A percentile compares a stretch with the other conserved stretches of the same genome.
These are phyloP conservation scores for Pythium dissotocum DNA, from an alignment of 352 stramenopile species.

Conservation along the genomic window DNA sequence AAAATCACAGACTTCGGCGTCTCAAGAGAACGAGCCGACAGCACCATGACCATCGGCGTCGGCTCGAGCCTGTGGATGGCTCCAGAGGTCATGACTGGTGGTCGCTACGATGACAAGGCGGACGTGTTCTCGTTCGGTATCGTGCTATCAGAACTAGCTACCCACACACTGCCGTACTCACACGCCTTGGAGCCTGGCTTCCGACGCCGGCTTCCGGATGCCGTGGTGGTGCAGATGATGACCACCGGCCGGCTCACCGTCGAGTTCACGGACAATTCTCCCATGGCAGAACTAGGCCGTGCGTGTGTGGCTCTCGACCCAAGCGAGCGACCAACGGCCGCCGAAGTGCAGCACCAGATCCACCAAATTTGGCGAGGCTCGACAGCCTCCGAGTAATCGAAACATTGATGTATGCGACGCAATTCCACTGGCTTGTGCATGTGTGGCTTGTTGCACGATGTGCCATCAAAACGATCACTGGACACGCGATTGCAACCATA, in stretches of 20 bases:
- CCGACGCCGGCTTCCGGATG: slow-evolving; percentile 16
- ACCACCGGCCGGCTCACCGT: slow-evolving; percentile 11
- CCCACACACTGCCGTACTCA: slow-evolving; percentile 48
- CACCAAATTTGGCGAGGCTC: slow-evolving; percentile 10
- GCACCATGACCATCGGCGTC: slow-evolving; percentile 19
- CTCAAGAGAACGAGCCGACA: slow-evolving; percentile 14
- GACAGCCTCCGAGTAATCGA: not conserved
- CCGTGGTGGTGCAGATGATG: slow-evolving; percentile 18
- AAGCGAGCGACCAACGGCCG: slow-evolving; percentile 11
- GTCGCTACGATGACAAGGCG: slow-evolving; percentile 26
- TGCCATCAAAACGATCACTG: not conserved
- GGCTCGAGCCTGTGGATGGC: slow-evolving; percentile 33
- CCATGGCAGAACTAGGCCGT: slow-evolving; percentile 10
- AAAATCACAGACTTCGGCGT: slow-evolving; percentile 27
- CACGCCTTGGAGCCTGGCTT: slow-evolving; percentile 9
- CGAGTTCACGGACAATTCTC: slow-evolving; percentile 16
- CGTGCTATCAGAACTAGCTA: slow-evolving; percentile 57
- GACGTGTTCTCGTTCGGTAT: slow-evolving; percentile 48
- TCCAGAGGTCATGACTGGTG: slow-evolving; percentile 34
- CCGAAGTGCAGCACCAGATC: slow-evolving; percentile 19
- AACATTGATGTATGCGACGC: not conserved
- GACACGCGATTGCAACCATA: not conserved
- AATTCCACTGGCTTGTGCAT: too few species aligned
- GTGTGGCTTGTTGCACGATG: too few species aligned
- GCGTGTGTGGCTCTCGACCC: slow-evolving; percentile 20